A percentile compares a stretch with the other conserved stretches of the same genome.
Conservation (phyloP, 73 alveolate species). For the Paramecium sonneborni region DNA sequence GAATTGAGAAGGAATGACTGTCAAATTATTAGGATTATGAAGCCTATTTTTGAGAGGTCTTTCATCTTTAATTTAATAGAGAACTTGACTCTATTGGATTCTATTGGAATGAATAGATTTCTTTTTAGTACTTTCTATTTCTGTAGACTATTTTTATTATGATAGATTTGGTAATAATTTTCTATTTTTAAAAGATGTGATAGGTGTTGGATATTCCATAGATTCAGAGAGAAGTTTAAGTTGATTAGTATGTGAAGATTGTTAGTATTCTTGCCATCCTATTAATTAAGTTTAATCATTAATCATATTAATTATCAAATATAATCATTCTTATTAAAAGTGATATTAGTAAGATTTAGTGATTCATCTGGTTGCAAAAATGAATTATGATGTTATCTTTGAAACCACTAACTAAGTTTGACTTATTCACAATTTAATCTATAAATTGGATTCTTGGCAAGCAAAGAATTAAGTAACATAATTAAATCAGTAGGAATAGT, state of each 20-base stretch:
- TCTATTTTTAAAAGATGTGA: not conserved
- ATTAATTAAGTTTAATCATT: not conserved
- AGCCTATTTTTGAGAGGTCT: not conserved
- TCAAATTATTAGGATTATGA: not conserved
- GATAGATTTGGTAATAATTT: not conserved
- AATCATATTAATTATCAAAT: not conserved
- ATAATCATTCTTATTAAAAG: not conserved
- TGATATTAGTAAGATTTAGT: not conserved
- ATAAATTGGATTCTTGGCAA: not conserved
- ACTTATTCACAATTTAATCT: not conserved
- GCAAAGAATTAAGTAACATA: not conserved
- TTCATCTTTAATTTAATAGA: not conserved
- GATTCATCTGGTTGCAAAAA: not conserved
- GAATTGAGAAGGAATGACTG: not conserved
- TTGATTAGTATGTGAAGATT: not conserved
- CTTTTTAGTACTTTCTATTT: not conserved
- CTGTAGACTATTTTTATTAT: not conserved
- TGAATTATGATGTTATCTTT: not conserved
- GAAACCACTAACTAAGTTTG: not conserved
- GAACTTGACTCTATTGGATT: not conserved
- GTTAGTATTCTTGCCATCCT: not conserved
- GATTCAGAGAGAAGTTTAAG: not conserved
- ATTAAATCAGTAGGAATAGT: not conserved
- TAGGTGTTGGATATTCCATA: not conserved
- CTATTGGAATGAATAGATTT: not conserved